Percentiles rank a stretch among this genome's conserved stretches.
Conservation (phyloP, 2,329 filamentous ascomycete genomes). For the Bipolaris bicolor region DNA sequence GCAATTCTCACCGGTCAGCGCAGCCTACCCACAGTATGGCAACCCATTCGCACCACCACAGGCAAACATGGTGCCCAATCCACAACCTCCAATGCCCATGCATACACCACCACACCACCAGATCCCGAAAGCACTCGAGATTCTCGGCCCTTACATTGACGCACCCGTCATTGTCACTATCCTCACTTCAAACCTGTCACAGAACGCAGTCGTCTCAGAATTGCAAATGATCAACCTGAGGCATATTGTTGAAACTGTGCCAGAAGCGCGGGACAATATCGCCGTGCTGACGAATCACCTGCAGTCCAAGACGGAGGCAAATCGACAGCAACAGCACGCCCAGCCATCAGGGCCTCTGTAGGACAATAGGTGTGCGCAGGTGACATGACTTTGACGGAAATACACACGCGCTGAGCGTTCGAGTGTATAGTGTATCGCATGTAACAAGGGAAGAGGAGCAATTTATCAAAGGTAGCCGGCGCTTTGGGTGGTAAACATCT, state of each 20-base stretch:
- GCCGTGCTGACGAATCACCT: conserved; percentile 33
- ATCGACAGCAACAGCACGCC: conserved; percentile 11
- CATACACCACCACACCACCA: conserved; percentile 32
- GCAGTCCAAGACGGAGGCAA: conserved; percentile 16
- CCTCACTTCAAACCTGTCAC: conserved; percentile 35
- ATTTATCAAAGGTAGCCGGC: background rate
- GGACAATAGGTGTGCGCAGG: background rate
- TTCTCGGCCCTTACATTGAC: conserved; percentile 53
- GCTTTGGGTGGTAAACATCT: conserved; percentile 1
- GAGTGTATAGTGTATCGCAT: background rate
- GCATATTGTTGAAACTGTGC: conserved; percentile 69
- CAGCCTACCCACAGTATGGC: conserved; percentile 36
- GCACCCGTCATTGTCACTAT: conserved; percentile 51
- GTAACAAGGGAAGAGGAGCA: background rate
- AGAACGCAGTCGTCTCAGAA: conserved; percentile 44
- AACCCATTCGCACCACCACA: conserved; percentile 28
- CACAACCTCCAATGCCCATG: conserved; percentile 19
- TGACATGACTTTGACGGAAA: background rate
- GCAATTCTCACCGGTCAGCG: conserved; percentile 41
- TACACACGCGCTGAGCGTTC: background rate
- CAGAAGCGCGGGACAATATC: conserved; percentile 66
- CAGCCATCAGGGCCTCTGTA: conserved; percentile 9
- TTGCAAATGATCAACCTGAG: conserved; percentile 76
- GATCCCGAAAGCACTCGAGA: conserved; percentile 48
- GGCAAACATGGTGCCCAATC: conserved; percentile 10